Evolutionary conservation across 2,329 filamentous ascomycete species (phyloP), one percentile per base, ranked within the genome.

Genomic region (Nemania sp.): DNA sequence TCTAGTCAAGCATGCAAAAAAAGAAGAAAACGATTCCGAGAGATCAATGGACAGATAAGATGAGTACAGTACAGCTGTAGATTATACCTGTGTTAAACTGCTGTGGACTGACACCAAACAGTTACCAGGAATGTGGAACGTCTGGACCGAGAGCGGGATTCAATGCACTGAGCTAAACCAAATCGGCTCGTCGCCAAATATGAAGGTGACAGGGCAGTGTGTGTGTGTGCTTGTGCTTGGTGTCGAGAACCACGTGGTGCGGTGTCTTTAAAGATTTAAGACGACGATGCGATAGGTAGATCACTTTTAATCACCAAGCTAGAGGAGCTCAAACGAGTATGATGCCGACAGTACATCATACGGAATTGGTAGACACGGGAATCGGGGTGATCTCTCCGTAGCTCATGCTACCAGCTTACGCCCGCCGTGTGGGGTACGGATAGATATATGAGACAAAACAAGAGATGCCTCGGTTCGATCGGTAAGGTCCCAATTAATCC

Each of bases 381-480:
- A 41, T 18, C 38, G 38, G 38, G 38, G 8, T 15, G 38, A 41
- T 2, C 2, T 41, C 38, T 41, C 38, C 38, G 5, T 15, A 13
- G 8, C 38, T 13, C 35, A 41, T 13, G 35, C 35, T 6, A 13
- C 35, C 35, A 41, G 35, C 8, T 41, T 41, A 41, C 5, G 18
- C 38, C 38, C 2, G 11, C 13, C 13, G 38, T 41, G 38, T 41
- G 38, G 38, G 32, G 38, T 41, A 41, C 35, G 13, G 7, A 41
- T 41, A 11, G 7, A 41, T 15, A 32, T 32, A 32, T 32, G 10
- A 32, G 32, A 2, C 5, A 15, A 41, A 41, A 18, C 5, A 15
- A 13, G 11, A 24, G 11, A 18, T 49, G 45, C 56, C 56, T 59
- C 56, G 56, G 56, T 24, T 49, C 32, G 43, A n/a, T 59, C 56